Percentiles rank a stretch among this genome's conserved stretches.
Conservation (phyloP, 139 green algal genomes). For the Pedinophyceae sp. region DNA sequence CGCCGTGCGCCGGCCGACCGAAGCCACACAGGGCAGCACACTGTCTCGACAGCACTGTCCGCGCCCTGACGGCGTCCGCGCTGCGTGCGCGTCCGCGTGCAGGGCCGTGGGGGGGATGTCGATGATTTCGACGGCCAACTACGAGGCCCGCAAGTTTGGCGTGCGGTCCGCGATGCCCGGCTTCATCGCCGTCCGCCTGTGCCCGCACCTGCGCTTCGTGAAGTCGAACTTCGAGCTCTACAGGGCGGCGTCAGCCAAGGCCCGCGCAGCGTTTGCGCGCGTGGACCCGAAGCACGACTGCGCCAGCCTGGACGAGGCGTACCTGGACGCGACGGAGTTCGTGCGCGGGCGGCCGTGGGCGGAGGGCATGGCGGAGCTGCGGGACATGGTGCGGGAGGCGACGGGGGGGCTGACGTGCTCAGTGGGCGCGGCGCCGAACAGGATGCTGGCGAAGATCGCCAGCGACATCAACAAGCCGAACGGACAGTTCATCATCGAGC, state of each 20-base stretch:
- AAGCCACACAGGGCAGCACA: too few species aligned
- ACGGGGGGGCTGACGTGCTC: slow-evolving; percentile 23
- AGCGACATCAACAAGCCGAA: slow-evolving; percentile 38
- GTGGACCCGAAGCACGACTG: too few species aligned
- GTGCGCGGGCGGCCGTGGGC: slow-evolving; percentile 3
- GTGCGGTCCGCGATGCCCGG: slow-evolving; percentile 9
- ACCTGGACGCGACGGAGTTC: slow-evolving; percentile 25
- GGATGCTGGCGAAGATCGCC: slow-evolving; percentile 28
- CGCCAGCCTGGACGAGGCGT: slow-evolving; percentile 36
- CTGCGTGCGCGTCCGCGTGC: too few species aligned
- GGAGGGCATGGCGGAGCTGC: slow-evolving; percentile 5
- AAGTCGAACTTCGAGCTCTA: slow-evolving; percentile 3
- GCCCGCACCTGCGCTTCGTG: slow-evolving; percentile 5
- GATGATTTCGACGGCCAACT: slow-evolving; percentile 11
- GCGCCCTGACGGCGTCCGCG: too few species aligned
- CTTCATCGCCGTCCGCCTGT: slow-evolving; percentile 10
- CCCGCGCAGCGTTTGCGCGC: too few species aligned
- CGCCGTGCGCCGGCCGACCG: too few species aligned
- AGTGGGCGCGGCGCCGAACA: slow-evolving; percentile 21
- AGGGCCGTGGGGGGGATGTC: slow-evolving; percentile 4
- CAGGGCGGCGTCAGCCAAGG: neutral
- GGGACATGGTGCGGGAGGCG: slow-evolving; percentile 11
- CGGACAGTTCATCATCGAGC: slow-evolving; percentile 23
- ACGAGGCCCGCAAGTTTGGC: slow-evolving; percentile 10
- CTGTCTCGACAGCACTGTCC: too few species aligned